Evolutionary conservation across 331 rosid genomes (phyloP).

Genomic region (Quercus tomentella): DNA sequence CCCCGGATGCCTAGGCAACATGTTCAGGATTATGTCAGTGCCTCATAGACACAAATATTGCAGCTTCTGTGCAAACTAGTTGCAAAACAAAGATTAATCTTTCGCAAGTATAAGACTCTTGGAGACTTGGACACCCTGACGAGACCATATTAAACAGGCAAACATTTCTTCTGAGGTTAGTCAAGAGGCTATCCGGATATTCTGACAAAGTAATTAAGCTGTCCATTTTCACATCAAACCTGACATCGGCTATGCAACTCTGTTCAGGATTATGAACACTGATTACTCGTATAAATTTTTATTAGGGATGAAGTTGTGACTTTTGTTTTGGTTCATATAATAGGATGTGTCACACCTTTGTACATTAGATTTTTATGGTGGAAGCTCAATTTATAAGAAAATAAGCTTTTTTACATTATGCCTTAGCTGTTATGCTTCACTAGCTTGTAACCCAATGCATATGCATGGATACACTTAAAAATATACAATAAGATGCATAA

Average conservation of each 20-base stretch:
- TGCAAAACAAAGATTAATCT: too few species aligned
- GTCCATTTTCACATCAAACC: neutral
- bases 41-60: neutral
- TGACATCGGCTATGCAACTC: neutral
- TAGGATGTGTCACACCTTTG: neutral
- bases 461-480: too few species aligned
- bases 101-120: too few species aligned
- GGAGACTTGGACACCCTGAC: neutral
- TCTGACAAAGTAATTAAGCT: slow-evolving; percentile 8
- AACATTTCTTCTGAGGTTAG: slow-evolving; percentile 6
- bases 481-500: too few species aligned
- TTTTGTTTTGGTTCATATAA: neutral
- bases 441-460: too few species aligned
- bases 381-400: too few species aligned
- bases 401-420: too few species aligned
- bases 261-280: neutral
- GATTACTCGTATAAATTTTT: neutral
- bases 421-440: too few species aligned
- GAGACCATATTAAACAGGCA: slow-evolving; percentile 24
- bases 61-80: neutral
- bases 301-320: neutral
- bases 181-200: slow-evolving; percentile 22
- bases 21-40: neutral
- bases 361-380: neutral
- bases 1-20: neutral